Evolutionary conservation across 1,284 basidiomycete genomes (phyloP), one percentile per base, ranked within the genome.

Genomic region (Mycosarcoma mackinlayi): DNA sequence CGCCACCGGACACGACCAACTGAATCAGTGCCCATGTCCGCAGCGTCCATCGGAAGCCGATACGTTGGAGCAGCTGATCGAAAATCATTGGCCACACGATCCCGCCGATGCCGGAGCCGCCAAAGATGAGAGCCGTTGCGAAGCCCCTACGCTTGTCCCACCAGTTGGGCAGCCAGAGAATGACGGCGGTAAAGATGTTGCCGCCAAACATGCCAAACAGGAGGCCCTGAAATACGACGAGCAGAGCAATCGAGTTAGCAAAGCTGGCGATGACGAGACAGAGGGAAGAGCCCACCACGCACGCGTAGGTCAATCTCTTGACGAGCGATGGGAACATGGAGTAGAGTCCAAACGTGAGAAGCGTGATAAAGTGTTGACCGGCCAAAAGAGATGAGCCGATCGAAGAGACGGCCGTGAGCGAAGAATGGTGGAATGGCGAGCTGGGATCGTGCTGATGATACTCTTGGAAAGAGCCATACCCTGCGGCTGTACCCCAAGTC

Each of bases 381-480:
- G 60, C 76, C 10, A 77, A 41, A 4, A 76, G 54, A 0, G 68
- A 44, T 3, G 76, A 77, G 8, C 76, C 76, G 41, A 78, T 64
- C 7, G 68, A 64, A 1, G 75, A 77, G 18, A 40, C 58, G 18
- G 64, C 55, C 3, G 69, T 72, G 49, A 67, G 49, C 7, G 61
- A 62, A 19, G 57, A 31, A 3, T 42, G 40, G 47, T 77, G 68
- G 45, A 77, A 65, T n/a, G 73, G 67, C 23, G 75, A 77, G 27
- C 21, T 27, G 0, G 62, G 51, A 23, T 76, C 35, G 35, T 72
- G 65, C 39, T 65, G 40, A 51, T 79, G 80, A 39, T 78, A 82
- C 30, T 77, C 72, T 44, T 80, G 78, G 47, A 75, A 80, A 5
- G 75, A 66, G 14, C 80, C 80, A 42, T 75, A 81, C 10, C 74